Conservation (phyloP, 2,329 filamentous ascomycete genomes). For the Penicillium sp. region DNA sequence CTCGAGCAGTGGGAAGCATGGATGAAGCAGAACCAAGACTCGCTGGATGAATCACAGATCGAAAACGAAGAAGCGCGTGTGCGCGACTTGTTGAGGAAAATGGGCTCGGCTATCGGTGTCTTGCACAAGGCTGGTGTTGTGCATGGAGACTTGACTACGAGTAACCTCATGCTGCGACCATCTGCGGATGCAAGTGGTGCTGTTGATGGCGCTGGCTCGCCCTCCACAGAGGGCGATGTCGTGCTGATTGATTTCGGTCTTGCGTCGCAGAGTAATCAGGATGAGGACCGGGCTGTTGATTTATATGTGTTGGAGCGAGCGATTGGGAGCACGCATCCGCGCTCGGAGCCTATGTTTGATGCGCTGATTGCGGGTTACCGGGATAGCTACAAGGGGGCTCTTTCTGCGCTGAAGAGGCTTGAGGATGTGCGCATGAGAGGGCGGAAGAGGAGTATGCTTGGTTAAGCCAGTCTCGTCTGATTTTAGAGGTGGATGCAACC, state of each 20-base stretch:
- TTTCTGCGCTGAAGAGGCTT: slow-evolving; percentile 71
- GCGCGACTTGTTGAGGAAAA: slow-evolving; percentile 62
- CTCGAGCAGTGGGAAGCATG: slow-evolving; percentile 67
- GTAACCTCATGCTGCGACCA: slow-evolving; percentile 82
- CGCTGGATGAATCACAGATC: slow-evolving; percentile 30
- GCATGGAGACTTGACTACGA: slow-evolving; percentile 95
- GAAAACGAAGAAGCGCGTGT: slow-evolving; percentile 52
- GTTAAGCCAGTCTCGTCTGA: slow-evolving; percentile 50
- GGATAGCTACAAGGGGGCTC: slow-evolving; percentile 71
- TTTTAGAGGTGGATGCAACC: slow-evolving; percentile 10
- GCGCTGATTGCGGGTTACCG: slow-evolving; percentile 73
- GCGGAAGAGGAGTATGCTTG: slow-evolving; percentile 95
- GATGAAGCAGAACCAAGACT: slow-evolving; percentile 37
- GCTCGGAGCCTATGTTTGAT: slow-evolving; percentile 72
- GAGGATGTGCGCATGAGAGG: slow-evolving; percentile 93
- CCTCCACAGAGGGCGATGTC: slow-evolving; percentile 64
- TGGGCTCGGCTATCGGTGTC: slow-evolving; percentile 68
- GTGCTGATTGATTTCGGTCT: slow-evolving; percentile 94
- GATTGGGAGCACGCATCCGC: slow-evolving; percentile 91
- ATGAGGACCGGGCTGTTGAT: slow-evolving; percentile 94
- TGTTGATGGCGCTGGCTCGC: slow-evolving; percentile 18
- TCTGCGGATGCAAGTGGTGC: slow-evolving; percentile 17
- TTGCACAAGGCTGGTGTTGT: slow-evolving; percentile 84
- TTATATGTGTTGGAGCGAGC: slow-evolving; percentile 93
- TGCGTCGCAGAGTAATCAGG: slow-evolving; percentile 73